These are phyloP conservation scores for Quercus phellos DNA, from an alignment of 331 rosid genomes.

Conservation along the genomic window DNA sequence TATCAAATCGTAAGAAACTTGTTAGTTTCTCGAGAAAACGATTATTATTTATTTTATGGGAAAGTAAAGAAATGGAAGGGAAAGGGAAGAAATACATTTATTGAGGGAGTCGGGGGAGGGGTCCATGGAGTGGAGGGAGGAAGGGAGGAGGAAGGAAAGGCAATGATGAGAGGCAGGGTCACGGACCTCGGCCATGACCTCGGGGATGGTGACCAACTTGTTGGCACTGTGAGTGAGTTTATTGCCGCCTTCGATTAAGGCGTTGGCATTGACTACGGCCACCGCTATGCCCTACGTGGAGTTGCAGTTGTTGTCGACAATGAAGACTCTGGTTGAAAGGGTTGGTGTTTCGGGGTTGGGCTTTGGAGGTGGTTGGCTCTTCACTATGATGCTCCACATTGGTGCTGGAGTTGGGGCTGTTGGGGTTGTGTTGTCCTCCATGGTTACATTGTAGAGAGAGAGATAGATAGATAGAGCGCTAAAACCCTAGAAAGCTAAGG, in stretches of 20 bases:
- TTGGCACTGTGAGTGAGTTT: constrained; percentile 57
- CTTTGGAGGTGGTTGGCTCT: constrained; percentile 40
- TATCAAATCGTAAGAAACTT: not conserved
- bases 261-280: constrained; percentile 82
- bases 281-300: constrained; percentile 60
- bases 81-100: constrained; percentile 44
- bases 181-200: constrained; percentile 81
- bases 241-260: constrained; percentile 70
- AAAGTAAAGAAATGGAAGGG: not conserved
- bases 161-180: constrained; percentile 91
- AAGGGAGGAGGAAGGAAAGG: constrained; percentile 62
- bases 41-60: not conserved
- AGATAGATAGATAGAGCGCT: too few species aligned
- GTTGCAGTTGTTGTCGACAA: constrained; percentile 30
- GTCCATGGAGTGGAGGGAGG: constrained; percentile 65
- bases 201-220: constrained; percentile 63
- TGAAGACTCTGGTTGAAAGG: constrained; percentile 27
- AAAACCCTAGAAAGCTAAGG: constrained; percentile 30
- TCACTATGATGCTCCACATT: constrained; percentile 66
- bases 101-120: constrained; percentile 71
- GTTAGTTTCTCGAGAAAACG: not conserved
- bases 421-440: constrained; percentile 39
- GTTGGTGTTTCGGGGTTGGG: constrained; percentile 23
- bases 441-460: not conserved
- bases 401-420: constrained; percentile 1